Evolutionary conservation across 257 asterid species (phyloP).

Genomic region (Oldenlandia corymbosa): DNA sequence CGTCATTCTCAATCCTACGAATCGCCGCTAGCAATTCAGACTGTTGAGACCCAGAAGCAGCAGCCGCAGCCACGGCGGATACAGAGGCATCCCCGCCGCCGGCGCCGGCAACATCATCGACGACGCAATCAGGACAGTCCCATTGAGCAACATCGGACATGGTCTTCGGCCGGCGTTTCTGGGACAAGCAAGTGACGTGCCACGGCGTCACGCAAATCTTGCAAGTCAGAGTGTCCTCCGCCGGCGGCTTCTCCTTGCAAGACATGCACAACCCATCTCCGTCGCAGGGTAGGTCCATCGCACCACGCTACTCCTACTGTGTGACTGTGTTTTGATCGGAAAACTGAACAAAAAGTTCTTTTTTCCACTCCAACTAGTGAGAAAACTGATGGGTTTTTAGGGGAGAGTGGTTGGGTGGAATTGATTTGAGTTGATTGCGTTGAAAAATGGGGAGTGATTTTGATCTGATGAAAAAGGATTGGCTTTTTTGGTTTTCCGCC

Average conservation of each 20-base stretch:
- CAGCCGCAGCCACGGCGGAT: slow-evolving; percentile 22
- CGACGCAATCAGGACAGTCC: slow-evolving; percentile 77
- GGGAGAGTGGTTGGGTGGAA: too few species aligned
- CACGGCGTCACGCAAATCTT: slow-evolving; percentile 76
- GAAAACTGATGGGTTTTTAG: too few species aligned
- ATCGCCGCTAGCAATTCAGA: slow-evolving; percentile 47
- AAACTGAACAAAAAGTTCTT: too few species aligned
- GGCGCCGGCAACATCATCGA: slow-evolving; percentile 6
- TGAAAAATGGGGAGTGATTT: too few species aligned
- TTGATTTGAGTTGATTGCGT: too few species aligned
- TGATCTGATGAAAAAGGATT: too few species aligned
- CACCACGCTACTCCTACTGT: not conserved
- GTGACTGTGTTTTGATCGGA: not conserved
- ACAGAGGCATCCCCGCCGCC: too few species aligned
- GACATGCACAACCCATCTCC: slow-evolving; percentile 83
- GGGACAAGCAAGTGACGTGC: slow-evolving; percentile 66
- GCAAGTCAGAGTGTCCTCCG: slow-evolving; percentile 49
- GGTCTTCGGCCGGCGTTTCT: slow-evolving; percentile 30
- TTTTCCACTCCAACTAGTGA: too few species aligned
- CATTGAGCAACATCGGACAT: slow-evolving; percentile 52
- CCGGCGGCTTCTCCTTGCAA: slow-evolving; percentile 50
- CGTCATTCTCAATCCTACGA: slow-evolving; percentile 62
- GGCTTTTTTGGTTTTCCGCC: not conserved
- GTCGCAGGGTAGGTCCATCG: slow-evolving; percentile 67
- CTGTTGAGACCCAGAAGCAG: slow-evolving; percentile 14